Evolutionary conservation across 129 eudicot genomes (phyloP).

Genomic region (Oenanthe sinensis): DNA sequence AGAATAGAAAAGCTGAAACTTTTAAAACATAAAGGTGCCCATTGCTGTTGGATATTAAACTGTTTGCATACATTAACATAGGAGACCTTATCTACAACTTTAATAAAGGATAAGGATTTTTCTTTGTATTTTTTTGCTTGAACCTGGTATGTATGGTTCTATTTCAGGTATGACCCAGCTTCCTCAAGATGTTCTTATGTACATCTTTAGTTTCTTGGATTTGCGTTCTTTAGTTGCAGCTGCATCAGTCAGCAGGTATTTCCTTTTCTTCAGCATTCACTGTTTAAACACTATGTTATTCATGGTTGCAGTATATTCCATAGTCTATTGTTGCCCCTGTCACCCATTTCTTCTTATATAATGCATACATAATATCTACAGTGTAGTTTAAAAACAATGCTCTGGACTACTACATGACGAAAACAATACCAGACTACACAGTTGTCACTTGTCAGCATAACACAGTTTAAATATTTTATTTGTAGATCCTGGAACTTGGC

Average conservation of each 20-base stretch:
- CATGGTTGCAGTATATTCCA: background rate
- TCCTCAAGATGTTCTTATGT: conserved; percentile 73
- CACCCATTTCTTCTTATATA: background rate
- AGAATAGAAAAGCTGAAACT: background rate
- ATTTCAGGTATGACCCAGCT: conserved; percentile 37
- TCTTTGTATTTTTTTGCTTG: background rate
- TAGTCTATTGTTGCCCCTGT: background rate
- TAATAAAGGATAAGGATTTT: background rate
- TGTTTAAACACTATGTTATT: background rate
- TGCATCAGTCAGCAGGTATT: conserved; percentile 69
- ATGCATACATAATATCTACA: background rate
- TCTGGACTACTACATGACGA: background rate
- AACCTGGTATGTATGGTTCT: background rate
- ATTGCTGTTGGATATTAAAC: background rate
- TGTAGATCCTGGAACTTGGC: conserved; percentile 71
- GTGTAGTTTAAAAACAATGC: background rate
- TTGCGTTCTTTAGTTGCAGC: conserved; percentile 60
- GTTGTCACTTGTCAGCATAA: background rate
- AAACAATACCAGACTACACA: background rate
- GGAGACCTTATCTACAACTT: background rate
- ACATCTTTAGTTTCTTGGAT: conserved; percentile 73
- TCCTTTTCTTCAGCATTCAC: background rate
- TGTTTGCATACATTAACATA: background rate
- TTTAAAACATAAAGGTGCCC: background rate
- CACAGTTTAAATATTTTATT: conserved; percentile 8